Evolutionary conservation across 2,329 filamentous ascomycete genomes (phyloP).

Genomic region (Chaetomium sp.): DNA sequence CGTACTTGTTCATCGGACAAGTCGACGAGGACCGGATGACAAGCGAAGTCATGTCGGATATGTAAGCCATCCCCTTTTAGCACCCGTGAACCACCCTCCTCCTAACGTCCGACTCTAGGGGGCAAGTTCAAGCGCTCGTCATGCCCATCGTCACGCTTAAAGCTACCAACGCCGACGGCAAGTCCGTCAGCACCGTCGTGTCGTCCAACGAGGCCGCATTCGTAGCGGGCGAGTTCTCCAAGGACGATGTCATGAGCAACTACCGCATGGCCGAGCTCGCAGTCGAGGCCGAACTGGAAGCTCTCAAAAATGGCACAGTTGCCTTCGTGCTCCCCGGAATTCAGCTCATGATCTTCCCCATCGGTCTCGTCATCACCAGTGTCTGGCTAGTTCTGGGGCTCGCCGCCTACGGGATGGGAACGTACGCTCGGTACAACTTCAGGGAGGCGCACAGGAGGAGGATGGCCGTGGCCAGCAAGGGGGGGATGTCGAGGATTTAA

Average conservation of each 20-base stretch:
- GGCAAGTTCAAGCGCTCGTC: constrained; percentile 62
- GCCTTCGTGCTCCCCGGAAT: constrained; percentile 72
- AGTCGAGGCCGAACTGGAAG: constrained; percentile 50
- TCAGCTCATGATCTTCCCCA: constrained; percentile 68
- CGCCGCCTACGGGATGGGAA: constrained; percentile 63
- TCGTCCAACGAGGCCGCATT: constrained; percentile 72
- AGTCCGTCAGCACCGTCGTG: constrained; percentile 62
- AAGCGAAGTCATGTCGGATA: constrained; percentile 51
- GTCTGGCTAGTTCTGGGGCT: constrained; percentile 63
- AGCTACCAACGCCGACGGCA: constrained; percentile 55
- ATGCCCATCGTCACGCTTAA: constrained; percentile 69
- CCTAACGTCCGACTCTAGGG: constrained; percentile 43
- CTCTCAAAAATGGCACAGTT: constrained; percentile 54
- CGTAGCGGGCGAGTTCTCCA: constrained; percentile 69
- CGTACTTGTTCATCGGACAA: constrained; percentile 69
- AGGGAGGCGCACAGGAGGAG: constrained; percentile 63
- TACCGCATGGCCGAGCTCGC: constrained; percentile 52
- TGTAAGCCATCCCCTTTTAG: constrained; percentile 51
- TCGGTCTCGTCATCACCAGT: constrained; percentile 67
- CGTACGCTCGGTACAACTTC: constrained; percentile 66
- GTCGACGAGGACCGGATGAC: constrained; percentile 61
- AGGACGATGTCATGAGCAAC: constrained; percentile 56
- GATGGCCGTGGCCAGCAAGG: constrained; percentile 47
- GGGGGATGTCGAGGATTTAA: constrained; percentile 38
- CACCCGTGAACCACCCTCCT: not conserved